Evolutionary conservation across 73 alveolate genomes (phyloP).

Genomic region (Stentor roeselii): DNA sequence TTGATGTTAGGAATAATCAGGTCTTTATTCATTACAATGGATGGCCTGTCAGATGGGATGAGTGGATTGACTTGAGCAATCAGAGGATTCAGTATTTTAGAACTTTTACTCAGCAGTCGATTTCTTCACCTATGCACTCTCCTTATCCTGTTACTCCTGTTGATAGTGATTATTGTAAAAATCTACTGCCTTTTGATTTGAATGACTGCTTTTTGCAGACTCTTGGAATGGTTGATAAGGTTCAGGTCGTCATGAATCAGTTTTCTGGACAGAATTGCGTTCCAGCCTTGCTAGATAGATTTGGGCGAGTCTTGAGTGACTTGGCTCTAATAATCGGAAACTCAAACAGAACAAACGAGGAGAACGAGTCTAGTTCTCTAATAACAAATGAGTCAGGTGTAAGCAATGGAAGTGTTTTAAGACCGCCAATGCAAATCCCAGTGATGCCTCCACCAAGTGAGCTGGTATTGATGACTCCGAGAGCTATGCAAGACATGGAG

Average conservation of each 20-base stretch:
- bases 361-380: not conserved
- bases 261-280: not conserved
- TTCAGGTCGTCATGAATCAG: not conserved
- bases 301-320: constrained; percentile 22
- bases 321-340: constrained; percentile 1
- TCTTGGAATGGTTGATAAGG: not conserved
- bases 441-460: constrained; percentile 24
- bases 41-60: constrained; percentile 95
- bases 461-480: constrained; percentile 12
- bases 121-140: constrained; percentile 57
- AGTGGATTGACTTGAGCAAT: constrained; percentile 75
- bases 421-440: constrained; percentile 21
- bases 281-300: constrained; percentile 8
- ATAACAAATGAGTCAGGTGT: constrained; percentile 28
- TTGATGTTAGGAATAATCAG: constrained; percentile 62
- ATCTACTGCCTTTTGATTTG: not conserved
- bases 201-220: constrained; percentile 10
- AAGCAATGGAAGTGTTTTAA: not conserved
- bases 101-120: constrained; percentile 76
- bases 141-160: constrained; percentile 85
- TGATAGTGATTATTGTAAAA: constrained; percentile 33
- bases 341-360: constrained; percentile 1
- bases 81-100: constrained; percentile 78
- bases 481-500: not conserved
- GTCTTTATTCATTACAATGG: constrained; percentile 91